These are phyloP conservation scores for Daldinia sp. DNA, from an alignment of 2,329 filamentous ascomycete genomes.

Conservation along the genomic window DNA sequence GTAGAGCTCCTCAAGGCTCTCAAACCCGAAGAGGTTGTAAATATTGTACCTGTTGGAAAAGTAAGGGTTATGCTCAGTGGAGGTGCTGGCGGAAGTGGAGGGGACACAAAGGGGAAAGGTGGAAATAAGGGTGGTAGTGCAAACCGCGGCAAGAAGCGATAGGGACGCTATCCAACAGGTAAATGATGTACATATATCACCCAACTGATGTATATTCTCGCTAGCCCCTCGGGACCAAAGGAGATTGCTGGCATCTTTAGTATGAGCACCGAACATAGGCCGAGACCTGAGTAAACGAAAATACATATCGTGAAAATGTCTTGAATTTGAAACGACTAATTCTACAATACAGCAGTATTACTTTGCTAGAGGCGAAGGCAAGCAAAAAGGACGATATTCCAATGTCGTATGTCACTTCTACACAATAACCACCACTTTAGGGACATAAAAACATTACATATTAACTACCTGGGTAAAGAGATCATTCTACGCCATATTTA, in stretches of 20 bases:
- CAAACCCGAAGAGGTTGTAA: slow-evolving; percentile 85
- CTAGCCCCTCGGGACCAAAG: background rate
- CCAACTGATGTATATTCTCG: background rate
- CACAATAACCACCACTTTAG: background rate
- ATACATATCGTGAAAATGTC: background rate
- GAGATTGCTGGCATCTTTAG: background rate
- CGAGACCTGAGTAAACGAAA: background rate
- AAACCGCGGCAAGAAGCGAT: slow-evolving; percentile 60
- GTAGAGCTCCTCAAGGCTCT: slow-evolving; percentile 84
- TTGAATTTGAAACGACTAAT: background rate
- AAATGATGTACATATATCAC: slow-evolving; percentile 2
- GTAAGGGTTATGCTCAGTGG: slow-evolving; percentile 82
- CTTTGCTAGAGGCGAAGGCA: background rate
- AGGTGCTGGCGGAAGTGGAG: slow-evolving; percentile 60
- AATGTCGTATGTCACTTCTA: background rate
- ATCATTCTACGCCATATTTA: background rate
- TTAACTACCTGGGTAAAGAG: background rate
- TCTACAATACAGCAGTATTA: background rate
- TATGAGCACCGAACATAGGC: too few species aligned
- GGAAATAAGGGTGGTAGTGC: slow-evolving; percentile 53
- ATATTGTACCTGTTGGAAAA: slow-evolving; percentile 82
- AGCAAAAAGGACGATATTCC: background rate
- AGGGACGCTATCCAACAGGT: slow-evolving; percentile 22
- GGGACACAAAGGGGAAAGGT: slow-evolving; percentile 54
- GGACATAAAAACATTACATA: background rate